Evolutionary conservation across 345 rosid genomes (phyloP), one percentile per base, ranked within the genome.

Genomic region (Euphorbia tirucalli): DNA sequence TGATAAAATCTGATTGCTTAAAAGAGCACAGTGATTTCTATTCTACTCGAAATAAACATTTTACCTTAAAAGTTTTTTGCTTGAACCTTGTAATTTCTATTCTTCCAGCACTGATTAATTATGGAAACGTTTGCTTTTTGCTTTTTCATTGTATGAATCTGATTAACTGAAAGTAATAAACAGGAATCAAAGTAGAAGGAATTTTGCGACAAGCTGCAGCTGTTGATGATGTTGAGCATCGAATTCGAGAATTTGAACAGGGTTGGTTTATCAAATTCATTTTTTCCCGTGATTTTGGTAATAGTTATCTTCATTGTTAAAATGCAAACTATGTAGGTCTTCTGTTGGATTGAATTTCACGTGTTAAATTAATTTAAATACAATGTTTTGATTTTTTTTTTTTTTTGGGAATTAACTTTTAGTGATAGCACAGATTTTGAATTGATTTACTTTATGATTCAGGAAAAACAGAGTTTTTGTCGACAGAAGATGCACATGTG

Each of bases 171-270:
- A 74, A 55, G 71, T 59, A 62, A 75, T 62, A 77, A 71, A 72
- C 88, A 95, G 99, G 99, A 79, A 69, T 83, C 76, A 88, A 80
- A 81, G 88, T 85, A 71, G 98, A 95, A 89, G 99, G 99, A 70
- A 89, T 95, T 74, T 82, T 95, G 86, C 85, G 99, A 73, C 98
- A 95, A 83, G 99, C 99, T 77, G 99, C 99, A 46, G 97, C 89
- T 80, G 99, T 95, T 21, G 98, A 95, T 65, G 96, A 90, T 78
- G 99, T 95, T 73, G 90, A 92, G 80, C 86, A 61, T 77, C 89
- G 99, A 67, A 87, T 95, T 84, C 87, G 87, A 28, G 98, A 90
- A 77, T 95, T 87, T 71, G 98, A 92, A 82, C 88, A 92, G 78
- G 99, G 99, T 95, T 78, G 71, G 85, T 85, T 73, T 24, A 13